Evolutionary conservation across 306 rosid species (phyloP), one percentile per base, ranked within the genome.

Genomic region (Dalbergia oliveri): DNA sequence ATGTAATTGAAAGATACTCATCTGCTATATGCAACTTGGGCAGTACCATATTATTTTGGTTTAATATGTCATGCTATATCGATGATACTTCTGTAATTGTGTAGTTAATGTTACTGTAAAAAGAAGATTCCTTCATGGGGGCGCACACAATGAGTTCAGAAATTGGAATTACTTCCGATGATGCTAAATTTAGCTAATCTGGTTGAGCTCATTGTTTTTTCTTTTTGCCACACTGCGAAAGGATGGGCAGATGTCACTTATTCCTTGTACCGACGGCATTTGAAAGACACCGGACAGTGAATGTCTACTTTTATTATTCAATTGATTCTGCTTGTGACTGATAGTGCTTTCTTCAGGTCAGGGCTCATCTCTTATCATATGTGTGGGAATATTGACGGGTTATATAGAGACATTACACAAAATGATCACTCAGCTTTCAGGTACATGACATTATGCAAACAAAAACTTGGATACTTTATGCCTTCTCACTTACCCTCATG

Each of bases 401-500:
- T 95, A 95, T 83, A 91, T 92, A 72, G 99, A 93, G 85, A 95
- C 97, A 12, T 70, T 93, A 79, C 81, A 91, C 89, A 95, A 91
- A 82, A 95, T 95, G 99, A 66, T 95, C 88, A 89, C 88, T 66
- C 98, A 90, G 90, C 96, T 93, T 65, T 93, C 98, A 84, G 98
- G 99, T 89, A 88, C 86, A 75, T 78, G 84, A 74, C 75, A 75
- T 16, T 44, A 81, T 66, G 71, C 71, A 66, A 72, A 75, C 57
- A 41, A 67, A 64, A 63, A 61, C 74, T 79, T 50, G 31, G 79
- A 45, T 64, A 70, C 66, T 53, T 66, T 7, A 21, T 69, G 34
- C 33, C 19, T 49, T 39, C 64, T 41, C 19, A 41, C 59, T 72
- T 62, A n/a, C 58, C 41, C 41, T 56, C 39, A 26, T 43, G 58